Evolutionary conservation across 2,329 filamentous ascomycete species (phyloP), one percentile per base, ranked within the genome.

Genomic region (Didymella pomorum): DNA sequence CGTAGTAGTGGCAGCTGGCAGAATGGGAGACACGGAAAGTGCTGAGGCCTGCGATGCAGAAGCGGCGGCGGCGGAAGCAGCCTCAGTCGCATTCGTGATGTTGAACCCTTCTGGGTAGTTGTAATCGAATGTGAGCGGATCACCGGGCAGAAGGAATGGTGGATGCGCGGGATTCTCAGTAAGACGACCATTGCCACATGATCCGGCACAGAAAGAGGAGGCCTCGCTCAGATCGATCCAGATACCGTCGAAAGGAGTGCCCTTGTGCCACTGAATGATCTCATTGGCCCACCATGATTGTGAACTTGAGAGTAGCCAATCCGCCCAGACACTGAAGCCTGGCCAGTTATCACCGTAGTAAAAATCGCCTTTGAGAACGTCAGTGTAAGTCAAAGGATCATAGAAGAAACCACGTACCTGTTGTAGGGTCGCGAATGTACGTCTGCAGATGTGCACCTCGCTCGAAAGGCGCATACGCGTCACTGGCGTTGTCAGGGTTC

Each of bases 41-140:
- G 72, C 80, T 42, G 76, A 79, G 21, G 76, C 79, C 65, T 86
- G 83, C 21, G 79, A 81, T 2, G 79, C 76, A 3, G 82, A 81
- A 6, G 82, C 80, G 0, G 85, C 79, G 1, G 83, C 82, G 0
- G 83, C 86, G 1, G 82, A 80, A 1, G 86, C 80, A 1, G 86
- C 86, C 69, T 90, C 87, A 0, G 87, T 89, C 2, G 82, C 76
- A 67, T 91, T 91, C 8, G 86, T 89, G 28, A 85, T 57, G 51
- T 87, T 84, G 78, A 91, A 91, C 7, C 83, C 84, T 72, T 91
- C 88, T 0, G 89, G 89, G 56, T 89, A 90, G 48, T 79, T 74
- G 50, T 83, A 83, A 35, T 86, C 78, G 20, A 86, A 72, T 62
- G 83, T 83, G 2, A 86, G 85, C 1, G 83, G 82, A 62, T 89